Evolutionary conservation across 208 protist genomes (phyloP), one percentile per base, ranked within the genome.

Genomic region (Trypanosoma brucei): DNA sequence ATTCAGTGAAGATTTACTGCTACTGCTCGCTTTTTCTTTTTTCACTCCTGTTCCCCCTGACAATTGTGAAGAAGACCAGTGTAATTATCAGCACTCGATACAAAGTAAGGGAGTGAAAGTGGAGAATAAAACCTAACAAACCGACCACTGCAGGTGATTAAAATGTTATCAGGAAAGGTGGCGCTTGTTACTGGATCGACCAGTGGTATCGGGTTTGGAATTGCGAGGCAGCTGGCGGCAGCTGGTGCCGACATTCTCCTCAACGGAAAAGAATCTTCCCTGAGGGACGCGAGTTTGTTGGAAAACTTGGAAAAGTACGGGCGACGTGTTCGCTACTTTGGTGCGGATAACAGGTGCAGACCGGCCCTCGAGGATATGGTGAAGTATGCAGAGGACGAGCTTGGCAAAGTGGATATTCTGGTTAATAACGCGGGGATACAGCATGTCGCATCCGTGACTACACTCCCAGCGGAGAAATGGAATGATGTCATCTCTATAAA

Each of bases 391-490:
- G 51, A 61, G 31, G 46, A 51, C 6, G 68, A 64, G 36, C 68
- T 72, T 9, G 71, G 66, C 33, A 49, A 37, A 35, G 62, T 87
- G 6, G 72, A 83, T 49, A 76, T 81, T 49, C 35, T 91, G 30
- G 71, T 86, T 33, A 81, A 81, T 55, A 85, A 86, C 59, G 80
- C 80, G 11, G 80, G 80, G 34, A 61, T 79, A 1, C 73, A 86
- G 60, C 69, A 83, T 58, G 72, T 90, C 39, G 65, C 52, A 11
- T 45, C 62, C 2, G 69, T 76, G 2, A 68, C 68, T 3, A 68
- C 75, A 36, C 78, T 84, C 37, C 55, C 73, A 1, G 13, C 56
- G 31, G 76, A 68, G 45, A 72, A 72, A 40, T 88, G 70, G 72
- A 57, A 79, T 51, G 57, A 67, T 39, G 67, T 88, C 38, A 70